phyloP scores from a whole-genome alignment of 768 basidiomycete genomes.

The Russula sp. region DNA sequence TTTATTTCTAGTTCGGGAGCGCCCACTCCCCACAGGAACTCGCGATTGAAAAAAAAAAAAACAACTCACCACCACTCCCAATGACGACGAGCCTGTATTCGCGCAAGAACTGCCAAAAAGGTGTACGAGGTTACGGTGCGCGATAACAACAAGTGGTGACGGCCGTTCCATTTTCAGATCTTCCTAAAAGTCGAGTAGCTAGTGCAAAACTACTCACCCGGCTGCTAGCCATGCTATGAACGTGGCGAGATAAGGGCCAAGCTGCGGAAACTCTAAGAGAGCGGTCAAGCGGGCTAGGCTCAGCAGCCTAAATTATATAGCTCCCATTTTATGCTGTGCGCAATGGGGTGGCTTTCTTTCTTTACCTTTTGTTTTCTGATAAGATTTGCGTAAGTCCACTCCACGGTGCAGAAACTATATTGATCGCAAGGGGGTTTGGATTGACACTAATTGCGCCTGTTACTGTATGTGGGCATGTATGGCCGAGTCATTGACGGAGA shows the following conservation, averaged over 20 bases:
- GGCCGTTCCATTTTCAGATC: neutral
- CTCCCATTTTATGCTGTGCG: neutral
- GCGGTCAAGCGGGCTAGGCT: neutral
- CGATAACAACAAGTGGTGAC: neutral
- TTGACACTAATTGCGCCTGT: neutral
- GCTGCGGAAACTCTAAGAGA: neutral
- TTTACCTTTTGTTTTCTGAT: neutral
- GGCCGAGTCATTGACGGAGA: neutral
- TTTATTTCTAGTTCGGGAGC: too few relatives aligned
- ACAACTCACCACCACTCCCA: constrained; percentile 86
- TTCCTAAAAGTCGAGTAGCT: constrained; percentile 33
- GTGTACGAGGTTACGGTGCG: neutral
- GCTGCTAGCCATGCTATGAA: constrained; percentile 3
- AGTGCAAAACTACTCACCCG: constrained; percentile 38
- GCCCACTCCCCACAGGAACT: too few relatives aligned
- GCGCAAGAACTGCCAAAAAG: constrained; percentile 58
- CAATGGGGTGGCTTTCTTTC: neutral
- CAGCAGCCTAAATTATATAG: neutral
- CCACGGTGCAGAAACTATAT: neutral
- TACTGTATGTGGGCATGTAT: neutral
- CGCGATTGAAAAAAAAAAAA: neutral
- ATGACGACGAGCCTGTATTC: constrained; percentile 99
- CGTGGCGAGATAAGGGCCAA: neutral
- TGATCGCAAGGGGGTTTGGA: neutral
- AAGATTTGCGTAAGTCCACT: neutral